A percentile compares a stretch with the other conserved stretches of the same genome.
phyloP scores from a whole-genome alignment of 2,329 filamentous ascomycete genomes.

The Ceratocystis cacaofunesta region DNA sequence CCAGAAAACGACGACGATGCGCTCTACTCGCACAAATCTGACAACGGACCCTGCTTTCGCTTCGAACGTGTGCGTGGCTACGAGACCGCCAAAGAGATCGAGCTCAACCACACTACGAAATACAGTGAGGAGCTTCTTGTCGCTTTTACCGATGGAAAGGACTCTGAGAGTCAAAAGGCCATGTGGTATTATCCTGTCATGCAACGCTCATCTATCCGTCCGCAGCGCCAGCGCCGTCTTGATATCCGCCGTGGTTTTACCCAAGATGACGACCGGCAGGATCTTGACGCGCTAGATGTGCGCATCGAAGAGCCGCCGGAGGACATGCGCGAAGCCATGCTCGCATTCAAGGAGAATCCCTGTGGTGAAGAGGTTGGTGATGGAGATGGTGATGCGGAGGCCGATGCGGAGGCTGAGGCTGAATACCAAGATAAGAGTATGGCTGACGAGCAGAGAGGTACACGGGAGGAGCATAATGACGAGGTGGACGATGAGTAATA shows the following conservation, averaged over 20 bases:
- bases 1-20: slow-evolving; percentile 37
- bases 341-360: slow-evolving; percentile 37
- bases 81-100: slow-evolving; percentile 45
- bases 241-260: slow-evolving; percentile 34
- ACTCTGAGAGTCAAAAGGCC: slow-evolving; percentile 34
- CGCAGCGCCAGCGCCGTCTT: slow-evolving; percentile 49
- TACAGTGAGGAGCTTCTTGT: slow-evolving; percentile 51
- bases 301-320: slow-evolving; percentile 41
- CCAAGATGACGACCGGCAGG: slow-evolving; percentile 32
- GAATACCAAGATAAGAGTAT: slow-evolving; percentile 22
- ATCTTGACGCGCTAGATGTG: slow-evolving; percentile 42
- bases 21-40: slow-evolving; percentile 39
- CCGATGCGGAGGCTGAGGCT: slow-evolving; percentile 13
- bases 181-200: slow-evolving; percentile 56
- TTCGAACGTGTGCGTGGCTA: slow-evolving; percentile 50
- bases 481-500: not conserved
- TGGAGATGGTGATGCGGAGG: slow-evolving; percentile 19
- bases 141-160: slow-evolving; percentile 39
- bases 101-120: slow-evolving; percentile 42
- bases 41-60: slow-evolving; percentile 37
- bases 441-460: slow-evolving; percentile 21
- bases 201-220: slow-evolving; percentile 46
- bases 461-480: slow-evolving; percentile 15
- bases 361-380: slow-evolving; percentile 28
- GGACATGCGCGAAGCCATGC: slow-evolving; percentile 37